Percentiles rank a stretch among this genome's conserved stretches.
phyloP scores from a whole-genome alignment of 2,329 filamentous ascomycete genomes.

The Colletotrichum godetiae region DNA sequence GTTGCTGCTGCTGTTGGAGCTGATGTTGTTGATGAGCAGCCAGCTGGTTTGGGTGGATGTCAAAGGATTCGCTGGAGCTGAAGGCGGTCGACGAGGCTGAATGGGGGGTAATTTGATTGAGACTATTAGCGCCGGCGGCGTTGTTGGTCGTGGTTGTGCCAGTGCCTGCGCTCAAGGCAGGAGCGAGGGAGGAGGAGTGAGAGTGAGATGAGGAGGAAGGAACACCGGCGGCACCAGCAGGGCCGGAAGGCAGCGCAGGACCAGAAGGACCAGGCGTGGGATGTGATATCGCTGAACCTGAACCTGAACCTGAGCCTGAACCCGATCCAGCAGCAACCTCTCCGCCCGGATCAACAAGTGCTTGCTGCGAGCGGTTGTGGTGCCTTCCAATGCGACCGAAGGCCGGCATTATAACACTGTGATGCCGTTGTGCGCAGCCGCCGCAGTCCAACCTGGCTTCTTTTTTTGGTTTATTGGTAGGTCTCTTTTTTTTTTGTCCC shows the following conservation, averaged over 20 bases:
- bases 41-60: slow-evolving; percentile 40
- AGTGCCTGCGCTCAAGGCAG: slow-evolving; percentile 34
- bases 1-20: slow-evolving; percentile 43
- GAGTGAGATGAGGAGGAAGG: slow-evolving; percentile 32
- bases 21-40: slow-evolving; percentile 42
- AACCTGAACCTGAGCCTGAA: neutral
- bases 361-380: slow-evolving; percentile 68
- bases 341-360: slow-evolving; percentile 59
- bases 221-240: slow-evolving; percentile 26
- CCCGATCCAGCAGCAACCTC: slow-evolving; percentile 36
- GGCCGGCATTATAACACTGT: slow-evolving; percentile 57
- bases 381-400: slow-evolving; percentile 67
- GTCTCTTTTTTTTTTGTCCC: neutral
- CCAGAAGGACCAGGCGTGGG: slow-evolving; percentile 26
- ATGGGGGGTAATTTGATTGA: slow-evolving; percentile 46
- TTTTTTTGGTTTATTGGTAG: neutral
- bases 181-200: slow-evolving; percentile 16
- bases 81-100: slow-evolving; percentile 60
- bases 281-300: slow-evolving; percentile 35
- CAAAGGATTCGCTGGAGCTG: slow-evolving; percentile 62
- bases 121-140: slow-evolving; percentile 40
- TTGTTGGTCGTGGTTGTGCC: slow-evolving; percentile 36
- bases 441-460: slow-evolving; percentile 11
- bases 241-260: slow-evolving; percentile 22
- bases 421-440: slow-evolving; percentile 27